Percentiles rank a stretch among this genome's conserved stretches.
Evolutionary conservation across 805 yeast genomes (phyloP).

Genomic region (Metschnikowia shivogae): DNA sequence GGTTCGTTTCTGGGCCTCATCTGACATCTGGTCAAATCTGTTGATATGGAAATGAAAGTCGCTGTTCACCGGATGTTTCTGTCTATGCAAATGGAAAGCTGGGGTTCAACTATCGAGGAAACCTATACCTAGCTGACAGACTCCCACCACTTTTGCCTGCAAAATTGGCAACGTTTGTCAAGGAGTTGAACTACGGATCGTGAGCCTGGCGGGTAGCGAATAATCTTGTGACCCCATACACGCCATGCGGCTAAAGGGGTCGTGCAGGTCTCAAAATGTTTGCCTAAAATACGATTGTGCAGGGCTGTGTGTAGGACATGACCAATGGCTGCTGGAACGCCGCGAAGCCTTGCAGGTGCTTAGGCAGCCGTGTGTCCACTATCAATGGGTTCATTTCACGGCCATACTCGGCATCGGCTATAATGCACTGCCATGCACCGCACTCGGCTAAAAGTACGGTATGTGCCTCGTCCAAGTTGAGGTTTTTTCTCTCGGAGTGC

Average conservation of each 20-base stretch:
- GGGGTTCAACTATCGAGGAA: background rate
- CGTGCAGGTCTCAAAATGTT: background rate
- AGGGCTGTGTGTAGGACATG: background rate
- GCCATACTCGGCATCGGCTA: too few species aligned
- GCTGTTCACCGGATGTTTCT: background rate
- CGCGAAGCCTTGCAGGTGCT: slow-evolving; percentile 2
- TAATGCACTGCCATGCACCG: slow-evolving; percentile 2
- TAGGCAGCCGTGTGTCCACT: too few species aligned
- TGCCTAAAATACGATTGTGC: background rate
- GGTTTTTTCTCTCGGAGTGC: slow-evolving; percentile 1
- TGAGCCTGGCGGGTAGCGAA: background rate
- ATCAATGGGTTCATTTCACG: too few species aligned
- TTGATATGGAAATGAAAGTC: too few species aligned
- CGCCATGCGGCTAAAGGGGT: slow-evolving; percentile 3
- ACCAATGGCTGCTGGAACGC: slow-evolving; percentile 1
- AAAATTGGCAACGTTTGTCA: background rate
- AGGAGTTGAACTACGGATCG: background rate
- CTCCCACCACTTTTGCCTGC: slow-evolving; percentile 1
- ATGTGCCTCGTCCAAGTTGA: background rate
- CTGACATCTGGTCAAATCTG: slow-evolving; percentile 15
- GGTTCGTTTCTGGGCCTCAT: slow-evolving; percentile 44
- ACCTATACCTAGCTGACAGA: background rate
- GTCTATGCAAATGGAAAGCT: background rate
- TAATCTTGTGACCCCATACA: slow-evolving; percentile 3
- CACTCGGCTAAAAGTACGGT: background rate